A percentile compares a stretch with the other conserved stretches of the same genome.
Conservation (phyloP, 352 stramenopile species). For the Pythium inflatum region DNA sequence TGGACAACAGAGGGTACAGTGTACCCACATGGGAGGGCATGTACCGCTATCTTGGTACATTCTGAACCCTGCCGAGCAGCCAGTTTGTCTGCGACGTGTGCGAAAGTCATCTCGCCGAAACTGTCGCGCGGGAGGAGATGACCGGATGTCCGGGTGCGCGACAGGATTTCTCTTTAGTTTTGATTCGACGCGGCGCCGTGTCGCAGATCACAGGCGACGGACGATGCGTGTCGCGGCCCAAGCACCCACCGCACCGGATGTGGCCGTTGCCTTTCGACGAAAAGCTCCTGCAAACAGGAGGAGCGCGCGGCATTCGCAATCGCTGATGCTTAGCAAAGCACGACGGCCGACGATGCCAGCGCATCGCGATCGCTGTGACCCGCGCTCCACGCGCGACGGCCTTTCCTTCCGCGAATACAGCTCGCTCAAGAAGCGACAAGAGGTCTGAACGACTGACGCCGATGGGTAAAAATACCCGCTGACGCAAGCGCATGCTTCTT, state of each 20-base stretch:
- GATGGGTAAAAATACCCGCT: conserved; percentile 10
- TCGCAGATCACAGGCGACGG: conserved; percentile 3
- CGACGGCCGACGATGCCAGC: too few species aligned
- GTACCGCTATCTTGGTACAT: conserved; percentile 14
- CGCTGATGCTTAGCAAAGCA: too few species aligned
- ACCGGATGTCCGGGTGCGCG: conserved; percentile 1
- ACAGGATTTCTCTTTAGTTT: background rate
- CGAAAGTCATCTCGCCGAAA: background rate
- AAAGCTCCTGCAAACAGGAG: background rate
- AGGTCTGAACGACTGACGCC: too few species aligned
- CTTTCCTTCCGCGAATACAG: background rate
- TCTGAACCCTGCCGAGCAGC: conserved; percentile 22
- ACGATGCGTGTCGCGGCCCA: background rate
- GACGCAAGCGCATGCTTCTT: background rate
- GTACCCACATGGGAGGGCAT: background rate
- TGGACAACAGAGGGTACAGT: conserved; percentile 12
- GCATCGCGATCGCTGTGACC: too few species aligned
- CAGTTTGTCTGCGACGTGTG: conserved; percentile 29
- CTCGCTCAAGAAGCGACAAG: background rate
- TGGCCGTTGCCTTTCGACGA: background rate
- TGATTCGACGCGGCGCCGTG: background rate
- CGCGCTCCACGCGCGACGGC: background rate
- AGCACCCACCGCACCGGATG: background rate
- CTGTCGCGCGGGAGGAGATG: too few species aligned
- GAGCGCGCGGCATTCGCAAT: too few species aligned